A percentile compares a stretch with the other conserved stretches of the same genome.
phyloP scores from a whole-genome alignment of 495 filamentous ascomycete species.

The Penicillium nucicola region DNA sequence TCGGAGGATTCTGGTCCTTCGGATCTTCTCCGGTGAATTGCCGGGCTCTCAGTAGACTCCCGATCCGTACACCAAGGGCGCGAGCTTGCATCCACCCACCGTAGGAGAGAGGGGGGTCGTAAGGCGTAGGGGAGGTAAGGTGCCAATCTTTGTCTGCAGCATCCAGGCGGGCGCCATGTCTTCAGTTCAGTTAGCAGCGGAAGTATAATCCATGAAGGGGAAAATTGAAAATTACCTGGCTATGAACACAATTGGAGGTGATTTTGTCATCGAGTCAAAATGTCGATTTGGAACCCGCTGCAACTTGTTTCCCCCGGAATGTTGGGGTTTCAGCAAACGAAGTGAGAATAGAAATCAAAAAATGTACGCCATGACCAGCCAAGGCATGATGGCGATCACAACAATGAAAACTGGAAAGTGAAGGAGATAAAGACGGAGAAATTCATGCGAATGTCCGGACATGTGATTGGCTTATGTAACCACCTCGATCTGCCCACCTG shows the following conservation, averaged over 20 bases:
- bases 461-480: too few relatives aligned
- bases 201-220: background rate
- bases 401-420: too few relatives aligned
- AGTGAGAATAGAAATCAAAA: background rate
- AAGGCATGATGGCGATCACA: too few relatives aligned
- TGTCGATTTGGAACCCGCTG: background rate
- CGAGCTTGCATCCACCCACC: conserved; percentile 87
- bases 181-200: conserved; percentile 26
- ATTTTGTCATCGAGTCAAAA: conserved; percentile 45
- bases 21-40: conserved; percentile 22
- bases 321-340: background rate
- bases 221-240: conserved; percentile 57
- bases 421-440: too few relatives aligned
- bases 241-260: conserved; percentile 72
- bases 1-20: conserved; percentile 6
- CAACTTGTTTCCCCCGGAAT: background rate
- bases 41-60: conserved; percentile 58
- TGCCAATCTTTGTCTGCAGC: conserved; percentile 94
- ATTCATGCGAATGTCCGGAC: too few relatives aligned
- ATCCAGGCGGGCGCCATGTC: conserved; percentile 90
- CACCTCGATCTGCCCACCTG: too few relatives aligned
- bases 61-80: conserved; percentile 75
- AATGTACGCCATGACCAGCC: background rate
- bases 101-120: conserved; percentile 94
- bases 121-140: conserved; percentile 87